Evolutionary conservation across 164 flowering plant species (phyloP), one percentile per base, ranked within the genome.

Genomic region (Vitis labrusca): DNA sequence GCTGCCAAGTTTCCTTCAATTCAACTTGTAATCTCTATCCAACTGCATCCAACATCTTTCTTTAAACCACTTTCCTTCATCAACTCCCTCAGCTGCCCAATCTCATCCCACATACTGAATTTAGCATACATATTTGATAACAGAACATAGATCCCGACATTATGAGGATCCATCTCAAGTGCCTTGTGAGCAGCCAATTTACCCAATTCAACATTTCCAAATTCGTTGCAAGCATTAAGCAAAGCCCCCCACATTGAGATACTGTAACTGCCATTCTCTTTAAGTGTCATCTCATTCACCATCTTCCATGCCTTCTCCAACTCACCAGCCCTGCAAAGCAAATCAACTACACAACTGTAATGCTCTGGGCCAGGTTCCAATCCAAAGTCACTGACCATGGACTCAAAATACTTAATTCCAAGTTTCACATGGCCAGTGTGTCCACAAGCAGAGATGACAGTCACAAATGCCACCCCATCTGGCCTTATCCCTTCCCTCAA

Each of bases 281-380:
- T 50, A n/a, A 15, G 15, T 14, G 85, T 80, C 69, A 85, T 81
- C 71, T 82, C 79, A 72, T 59, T 78, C 12, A 86, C 75, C 67
- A 91, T n/a, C 64, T 82, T 74, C 85, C 84, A 89, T 11, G 92
- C 97, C 79, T 73, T 82, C 19, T 87, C 88, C 75, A 93, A 70
- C 68, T 90, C 88, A 59, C 92, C 97, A 54, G 93, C 89, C 67
- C 86, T 82, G 64, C 89, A 86, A 71, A 90, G 84, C 85, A 91
- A 75, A 76, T 93, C 91, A 71, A 86, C 82, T 50, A 90, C 55
- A 70, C 94, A 91, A 58, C 93, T 81, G 54, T 86, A 90, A 70
- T 93, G 98, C 79, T 89, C 92, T 8, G 74, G 79, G 13, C 74
- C 74, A 48, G 92, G 91, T 1, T 71, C 59, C 71, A 89, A 48